Evolutionary conservation across 345 rosid genomes (phyloP).

Genomic region (Rubroshorea leprosula): DNA sequence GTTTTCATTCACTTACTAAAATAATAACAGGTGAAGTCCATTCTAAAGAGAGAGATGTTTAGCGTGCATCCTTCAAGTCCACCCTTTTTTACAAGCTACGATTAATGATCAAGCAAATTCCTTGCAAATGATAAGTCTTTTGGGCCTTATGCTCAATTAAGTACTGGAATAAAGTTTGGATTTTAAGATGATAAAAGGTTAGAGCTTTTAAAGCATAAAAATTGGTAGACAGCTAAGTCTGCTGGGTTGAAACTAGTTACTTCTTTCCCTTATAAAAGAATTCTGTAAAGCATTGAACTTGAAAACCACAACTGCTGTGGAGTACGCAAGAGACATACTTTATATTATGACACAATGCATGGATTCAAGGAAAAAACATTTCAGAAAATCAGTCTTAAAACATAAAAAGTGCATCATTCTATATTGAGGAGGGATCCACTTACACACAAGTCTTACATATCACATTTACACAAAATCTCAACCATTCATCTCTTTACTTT

Average conservation of each 20-base stretch:
- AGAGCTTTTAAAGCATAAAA: neutral
- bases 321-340: no score
- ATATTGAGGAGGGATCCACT: no score
- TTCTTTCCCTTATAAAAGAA: neutral
- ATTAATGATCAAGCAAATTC: no score
- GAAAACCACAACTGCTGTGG: no score
- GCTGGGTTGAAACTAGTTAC: neutral
- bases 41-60: neutral
- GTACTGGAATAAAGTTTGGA: no score
- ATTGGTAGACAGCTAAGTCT: neutral
- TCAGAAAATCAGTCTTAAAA: conserved; percentile 4
- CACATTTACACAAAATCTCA: no score
- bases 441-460: no score
- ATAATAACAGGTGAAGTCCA: neutral
- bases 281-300: neutral
- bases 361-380: neutral
- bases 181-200: no score
- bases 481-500: no score
- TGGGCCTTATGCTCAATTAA: no score
- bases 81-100: no score
- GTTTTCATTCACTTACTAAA: neutral
- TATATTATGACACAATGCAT: neutral
- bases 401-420: neutral
- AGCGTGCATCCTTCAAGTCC: neutral
- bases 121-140: no score